Base-by-base conservation (phyloP, 78 protist species). In the Mantamonas sphyraenae region DNA sequence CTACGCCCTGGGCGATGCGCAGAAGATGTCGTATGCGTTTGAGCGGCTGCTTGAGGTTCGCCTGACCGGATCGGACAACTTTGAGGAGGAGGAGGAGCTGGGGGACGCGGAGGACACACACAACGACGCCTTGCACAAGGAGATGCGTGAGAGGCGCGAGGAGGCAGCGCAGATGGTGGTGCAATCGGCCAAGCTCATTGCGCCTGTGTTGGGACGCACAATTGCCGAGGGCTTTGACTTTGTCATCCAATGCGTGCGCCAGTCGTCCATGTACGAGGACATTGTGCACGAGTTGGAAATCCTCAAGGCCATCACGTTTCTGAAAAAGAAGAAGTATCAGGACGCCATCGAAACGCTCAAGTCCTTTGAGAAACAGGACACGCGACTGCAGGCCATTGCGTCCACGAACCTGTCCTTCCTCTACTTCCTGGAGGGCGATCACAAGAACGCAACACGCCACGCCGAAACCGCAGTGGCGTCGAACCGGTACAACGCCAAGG, bases 381-480 rank as follows among this genome's bases (percentile, higher is more conserved):
- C 42, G 34, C 0, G 1, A n/a, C 66, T 80, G 62, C 14, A 34
- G 22, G 69, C 71, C 24, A 64, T 57, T 8, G 94, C 94, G 12
- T 79, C 90, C 31, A 84, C 90, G 33, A 89, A 89, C 76, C 71
- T 89, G 16, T 56, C 88, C 8, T 84, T 81, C 62, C 74, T 89
- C 68, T 89, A 89, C 79, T 82, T 82, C 74, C 73, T 84, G 37
- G 88, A 82, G 56, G 77, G 82, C 55, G 77, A 77, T 56, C 30
- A 22, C 55, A 70, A 74, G 16, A 38, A 51, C 39, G 61, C 73
- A 3, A 62, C 47, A 9, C 2, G 30, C 24, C 53, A 68, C 34
- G 60, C 60, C 4, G 60, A 55, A 19, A 47, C 28, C 16, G 12
- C 53, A 47, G 53, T 47, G 53, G 12, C 12, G 53, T 47, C 69